These are phyloP conservation scores for Cryptococcus wingfieldii DNA, from an alignment of 1,284 basidiomycete species.

Conservation along the genomic window DNA sequence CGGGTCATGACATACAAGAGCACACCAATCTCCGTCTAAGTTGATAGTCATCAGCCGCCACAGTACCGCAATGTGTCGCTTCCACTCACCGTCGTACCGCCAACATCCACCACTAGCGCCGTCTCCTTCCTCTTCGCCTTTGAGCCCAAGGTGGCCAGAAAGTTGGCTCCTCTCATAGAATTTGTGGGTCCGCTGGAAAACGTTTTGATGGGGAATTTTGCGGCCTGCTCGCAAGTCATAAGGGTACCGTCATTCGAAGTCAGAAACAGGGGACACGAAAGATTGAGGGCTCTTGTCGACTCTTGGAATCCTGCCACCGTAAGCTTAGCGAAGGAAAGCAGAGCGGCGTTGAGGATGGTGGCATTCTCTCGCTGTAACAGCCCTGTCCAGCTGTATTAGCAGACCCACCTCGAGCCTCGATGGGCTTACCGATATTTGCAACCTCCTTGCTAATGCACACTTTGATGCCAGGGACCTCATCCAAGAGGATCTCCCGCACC, in stretches of 20 bases:
- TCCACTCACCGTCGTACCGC: conserved; percentile 52
- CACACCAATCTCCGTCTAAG: conserved; percentile 15
- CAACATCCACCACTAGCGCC: conserved; percentile 58
- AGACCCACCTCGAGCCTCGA: background rate
- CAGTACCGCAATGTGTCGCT: background rate
- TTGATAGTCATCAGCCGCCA: background rate
- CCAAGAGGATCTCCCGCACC: conserved; percentile 24
- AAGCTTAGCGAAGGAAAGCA: conserved; percentile 54
- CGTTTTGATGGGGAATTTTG: conserved; percentile 58
- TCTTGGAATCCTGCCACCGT: conserved; percentile 56
- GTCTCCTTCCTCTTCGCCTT: conserved; percentile 46
- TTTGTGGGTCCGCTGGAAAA: conserved; percentile 61
- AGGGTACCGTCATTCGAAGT: conserved; percentile 60
- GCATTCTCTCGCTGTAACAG: conserved; percentile 62
- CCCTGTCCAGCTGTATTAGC: conserved; percentile 40
- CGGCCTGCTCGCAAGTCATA: conserved; percentile 54
- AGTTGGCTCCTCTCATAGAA: conserved; percentile 60
- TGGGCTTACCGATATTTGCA: conserved; percentile 28
- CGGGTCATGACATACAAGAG: conserved; percentile 51
- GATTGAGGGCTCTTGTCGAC: conserved; percentile 52
- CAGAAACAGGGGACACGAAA: conserved; percentile 56
- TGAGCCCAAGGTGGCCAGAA: conserved; percentile 51
- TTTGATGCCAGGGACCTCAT: conserved; percentile 24
- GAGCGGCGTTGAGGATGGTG: conserved; percentile 58
- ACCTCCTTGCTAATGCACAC: conserved; percentile 34